A percentile compares a stretch with the other conserved stretches of the same genome.
phyloP scores from a whole-genome alignment of 129 eudicot species.

The Calendula officinalis region DNA sequence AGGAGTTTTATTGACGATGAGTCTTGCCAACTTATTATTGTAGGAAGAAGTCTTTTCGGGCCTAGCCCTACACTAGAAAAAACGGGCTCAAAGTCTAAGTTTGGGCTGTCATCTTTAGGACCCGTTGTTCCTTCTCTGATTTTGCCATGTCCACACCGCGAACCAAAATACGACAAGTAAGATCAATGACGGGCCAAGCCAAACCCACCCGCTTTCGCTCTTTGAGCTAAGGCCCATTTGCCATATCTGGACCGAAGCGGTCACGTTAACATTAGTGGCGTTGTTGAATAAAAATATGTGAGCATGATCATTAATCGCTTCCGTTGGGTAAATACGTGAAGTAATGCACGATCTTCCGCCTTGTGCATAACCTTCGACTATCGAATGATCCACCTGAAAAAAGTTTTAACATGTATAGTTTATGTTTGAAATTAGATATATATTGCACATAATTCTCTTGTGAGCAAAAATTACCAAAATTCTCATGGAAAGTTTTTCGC shows the following conservation, averaged over 20 bases:
- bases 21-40: constrained; percentile 23
- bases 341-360: constrained; percentile 69
- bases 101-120: constrained; percentile 3
- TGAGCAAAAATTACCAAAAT: constrained; percentile 41
- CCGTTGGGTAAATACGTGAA: constrained; percentile 67
- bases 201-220: constrained; percentile 34
- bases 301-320: constrained; percentile 47
- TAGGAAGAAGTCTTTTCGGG: background rate
- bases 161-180: constrained; percentile 33
- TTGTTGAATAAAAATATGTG: constrained; percentile 64
- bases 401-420: background rate
- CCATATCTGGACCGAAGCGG: constrained; percentile 62
- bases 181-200: constrained; percentile 34
- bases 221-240: constrained; percentile 46
- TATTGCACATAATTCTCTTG: background rate
- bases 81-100: constrained; percentile 13
- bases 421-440: background rate
- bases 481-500: constrained; percentile 71
- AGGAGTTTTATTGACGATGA: constrained; percentile 15
- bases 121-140: constrained; percentile 25
- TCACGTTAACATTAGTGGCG: constrained; percentile 49
- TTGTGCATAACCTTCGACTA: constrained; percentile 82
- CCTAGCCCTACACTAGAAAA: constrained; percentile 15
- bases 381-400: constrained; percentile 69
- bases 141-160: constrained; percentile 39